phyloP scores from a whole-genome alignment of 192 early-diverging fungal genomes.

The Piromyces sp. region DNA sequence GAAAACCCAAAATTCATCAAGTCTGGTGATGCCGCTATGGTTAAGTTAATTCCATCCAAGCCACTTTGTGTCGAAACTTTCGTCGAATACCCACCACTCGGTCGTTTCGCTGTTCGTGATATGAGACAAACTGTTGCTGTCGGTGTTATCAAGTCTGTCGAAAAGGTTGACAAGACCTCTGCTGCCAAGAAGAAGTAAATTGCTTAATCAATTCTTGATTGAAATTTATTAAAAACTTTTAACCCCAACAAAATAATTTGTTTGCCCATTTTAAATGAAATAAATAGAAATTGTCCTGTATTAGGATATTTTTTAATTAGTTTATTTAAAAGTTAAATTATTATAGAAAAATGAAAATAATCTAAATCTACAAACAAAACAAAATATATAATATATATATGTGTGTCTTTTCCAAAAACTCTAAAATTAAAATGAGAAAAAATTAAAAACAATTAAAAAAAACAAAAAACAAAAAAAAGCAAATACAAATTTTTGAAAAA shows the following conservation, averaged over 20 bases:
- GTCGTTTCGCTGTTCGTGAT: constrained; percentile 94
- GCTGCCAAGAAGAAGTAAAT: not conserved
- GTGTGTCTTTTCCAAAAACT: not conserved
- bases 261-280: not conserved
- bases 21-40: constrained; percentile 85
- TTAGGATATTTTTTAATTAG: not conserved
- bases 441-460: not conserved
- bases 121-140: constrained; percentile 95
- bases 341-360: not conserved
- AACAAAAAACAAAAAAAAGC: not conserved
- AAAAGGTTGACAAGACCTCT: constrained; percentile 58
- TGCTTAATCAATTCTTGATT: not conserved
- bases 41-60: constrained; percentile 88
- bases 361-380: not conserved
- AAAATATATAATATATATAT: not conserved
- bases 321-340: not conserved
- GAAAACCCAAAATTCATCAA: constrained; percentile 89
- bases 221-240: not conserved
- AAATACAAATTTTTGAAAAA: not conserved
- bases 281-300: not conserved
- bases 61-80: constrained; percentile 91
- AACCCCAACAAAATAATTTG: not conserved
- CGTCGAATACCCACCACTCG: constrained; percentile 82
- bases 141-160: constrained; percentile 86
- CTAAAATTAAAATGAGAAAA: not conserved